Base-by-base conservation (phyloP, 164 flowering plant genomes). In the Dillenia suffruticosa region DNA sequence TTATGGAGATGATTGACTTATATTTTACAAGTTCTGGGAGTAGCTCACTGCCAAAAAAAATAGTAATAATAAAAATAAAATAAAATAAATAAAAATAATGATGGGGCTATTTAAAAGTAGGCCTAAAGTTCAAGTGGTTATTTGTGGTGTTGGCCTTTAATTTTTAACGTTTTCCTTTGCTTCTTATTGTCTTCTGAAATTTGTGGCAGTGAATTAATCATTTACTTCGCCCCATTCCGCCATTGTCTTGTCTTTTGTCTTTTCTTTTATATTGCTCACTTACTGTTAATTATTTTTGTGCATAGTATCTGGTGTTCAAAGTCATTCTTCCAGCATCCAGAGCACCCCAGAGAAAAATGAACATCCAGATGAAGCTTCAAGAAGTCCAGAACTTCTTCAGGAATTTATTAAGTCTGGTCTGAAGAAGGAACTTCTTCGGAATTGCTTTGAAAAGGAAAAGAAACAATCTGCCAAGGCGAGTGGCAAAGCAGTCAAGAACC, bases 281-380 rank as follows among this genome's bases (percentile, higher is more conserved):
- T 10, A 14, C 13, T 5, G 14, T 4, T 54, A 10, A 54, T 54
- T 54, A 11, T 54, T 22, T 11, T 8, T 54, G 44, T 22, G 10
- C 7, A 5, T 75, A 76, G 89, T 64, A 76, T 82, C 82, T 66
- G 84, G 85, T 49, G 66, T 81, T 57, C 85, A 65, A 54, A 80
- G 84, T 60, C 74, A 75, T 64, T 82, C 86, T 53, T 85, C 92
- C 56, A 81, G 85, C 67, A 84, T 79, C 67, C 88, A 81, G 59
- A 82, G 91, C 79, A 82, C 85, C 44, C 85, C 86, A 48, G 90
- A 79, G 72, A 84, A 80, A 63, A 77, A 76, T 59, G 84, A 79
- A 19, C 74, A 74, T 64, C 72, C 72, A 51, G 81, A 74, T 74
- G 84, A 82, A 68, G 83, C 77, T 65, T 79, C 78, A 60, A 80